A percentile compares a stretch with the other conserved stretches of the same genome.
These are phyloP conservation scores for Coemansia sp. DNA, from an alignment of 192 early-diverging fungal genomes.

Conservation along the genomic window DNA sequence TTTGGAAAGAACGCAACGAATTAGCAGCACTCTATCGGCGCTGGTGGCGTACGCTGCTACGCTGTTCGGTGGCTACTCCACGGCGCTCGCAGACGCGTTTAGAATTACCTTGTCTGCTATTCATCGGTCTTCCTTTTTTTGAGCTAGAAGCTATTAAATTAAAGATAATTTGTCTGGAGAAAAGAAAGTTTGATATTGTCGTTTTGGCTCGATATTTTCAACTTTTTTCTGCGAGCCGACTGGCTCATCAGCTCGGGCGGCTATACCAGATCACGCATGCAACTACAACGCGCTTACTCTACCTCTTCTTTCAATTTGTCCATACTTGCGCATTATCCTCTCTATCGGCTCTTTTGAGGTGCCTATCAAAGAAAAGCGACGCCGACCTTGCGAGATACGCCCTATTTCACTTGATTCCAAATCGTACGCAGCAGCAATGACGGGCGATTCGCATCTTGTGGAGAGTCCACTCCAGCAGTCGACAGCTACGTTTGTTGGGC, in stretches of 20 bases:
- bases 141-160: not conserved
- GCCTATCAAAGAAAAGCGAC: not conserved
- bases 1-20: not conserved
- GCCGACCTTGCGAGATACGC: not conserved
- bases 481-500: not conserved
- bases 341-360: not conserved
- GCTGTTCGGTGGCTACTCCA: not conserved
- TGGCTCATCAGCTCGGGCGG: not conserved
- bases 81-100: not conserved
- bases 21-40: not conserved
- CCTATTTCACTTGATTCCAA: not conserved
- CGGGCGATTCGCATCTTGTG: not conserved
- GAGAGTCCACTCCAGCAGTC: not conserved
- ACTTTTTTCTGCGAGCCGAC: too few relatives aligned
- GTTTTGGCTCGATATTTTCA: not conserved
- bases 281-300: not conserved
- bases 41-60: not conserved
- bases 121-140: constrained; percentile 21
- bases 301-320: not conserved
- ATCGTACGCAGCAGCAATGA: constrained; percentile 4
- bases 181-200: not conserved
- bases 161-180: not conserved
- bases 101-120: constrained; percentile 45
- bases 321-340: not conserved
- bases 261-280: not conserved